These are phyloP conservation scores for Glycine tomentella DNA, from an alignment of 306 rosid genomes.

Conservation along the genomic window DNA sequence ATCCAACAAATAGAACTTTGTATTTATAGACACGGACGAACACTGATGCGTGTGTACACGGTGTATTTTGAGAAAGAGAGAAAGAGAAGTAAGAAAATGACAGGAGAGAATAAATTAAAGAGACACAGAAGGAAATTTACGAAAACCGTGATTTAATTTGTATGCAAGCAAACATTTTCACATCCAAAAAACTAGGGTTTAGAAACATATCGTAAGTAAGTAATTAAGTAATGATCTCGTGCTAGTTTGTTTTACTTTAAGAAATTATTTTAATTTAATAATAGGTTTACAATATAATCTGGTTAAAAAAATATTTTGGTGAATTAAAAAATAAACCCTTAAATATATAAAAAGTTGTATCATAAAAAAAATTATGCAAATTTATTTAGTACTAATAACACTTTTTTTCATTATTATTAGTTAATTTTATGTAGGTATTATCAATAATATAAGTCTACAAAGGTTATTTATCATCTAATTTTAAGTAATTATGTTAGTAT, in stretches of 20 bases:
- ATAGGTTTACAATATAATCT: no score
- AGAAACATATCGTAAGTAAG: background rate
- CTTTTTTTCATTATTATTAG: background rate
- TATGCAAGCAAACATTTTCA: constrained; percentile 20
- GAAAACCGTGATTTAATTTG: constrained; percentile 5
- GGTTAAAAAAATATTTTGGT: background rate
- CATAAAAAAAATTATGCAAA: background rate
- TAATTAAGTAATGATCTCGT: no score
- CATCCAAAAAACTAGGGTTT: background rate
- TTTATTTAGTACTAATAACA: background rate
- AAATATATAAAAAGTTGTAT: background rate
- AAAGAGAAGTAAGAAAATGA: constrained; percentile 23
- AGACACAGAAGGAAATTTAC: background rate
- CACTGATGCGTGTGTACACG: background rate
- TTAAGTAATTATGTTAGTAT: no score
- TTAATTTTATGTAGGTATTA: background rate
- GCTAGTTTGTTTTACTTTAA: background rate
- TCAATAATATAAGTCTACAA: background rate
- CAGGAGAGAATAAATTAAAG: background rate
- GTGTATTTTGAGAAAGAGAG: constrained; percentile 11
- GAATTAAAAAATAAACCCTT: background rate
- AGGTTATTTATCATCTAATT: background rate
- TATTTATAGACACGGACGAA: constrained; percentile 43
- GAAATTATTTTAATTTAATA: background rate
- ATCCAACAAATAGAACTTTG: constrained; percentile 29